Conservation (phyloP, 768 basidiomycete genomes). For the Russula sp. region DNA sequence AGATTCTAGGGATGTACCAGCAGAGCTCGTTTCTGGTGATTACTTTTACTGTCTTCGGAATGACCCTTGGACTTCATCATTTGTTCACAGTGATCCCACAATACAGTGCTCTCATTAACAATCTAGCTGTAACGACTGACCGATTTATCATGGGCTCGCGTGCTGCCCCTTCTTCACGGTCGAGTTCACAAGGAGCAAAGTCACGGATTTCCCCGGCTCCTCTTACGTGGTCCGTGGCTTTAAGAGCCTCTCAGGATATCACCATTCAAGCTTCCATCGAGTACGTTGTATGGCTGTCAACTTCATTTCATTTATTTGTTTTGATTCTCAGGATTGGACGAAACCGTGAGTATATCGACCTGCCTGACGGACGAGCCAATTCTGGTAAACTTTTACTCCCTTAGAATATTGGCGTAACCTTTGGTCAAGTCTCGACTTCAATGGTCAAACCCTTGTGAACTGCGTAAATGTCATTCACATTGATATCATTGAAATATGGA, state of each 20-base stretch:
- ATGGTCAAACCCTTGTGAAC: slow-evolving; percentile 65
- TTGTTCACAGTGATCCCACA: neutral
- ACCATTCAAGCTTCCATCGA: slow-evolving; percentile 12
- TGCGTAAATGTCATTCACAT: slow-evolving; percentile 37
- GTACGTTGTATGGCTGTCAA: neutral
- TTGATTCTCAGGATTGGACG: neutral
- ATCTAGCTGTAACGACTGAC: slow-evolving; percentile 1
- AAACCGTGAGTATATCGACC: neutral
- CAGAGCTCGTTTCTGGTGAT: slow-evolving; percentile 1
- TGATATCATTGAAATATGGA: slow-evolving; percentile 6
- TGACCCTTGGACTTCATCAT: neutral
- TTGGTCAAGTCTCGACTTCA: slow-evolving; percentile 2
- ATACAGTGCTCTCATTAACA: neutral
- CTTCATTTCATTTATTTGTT: neutral
- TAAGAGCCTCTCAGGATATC: slow-evolving; percentile 3
- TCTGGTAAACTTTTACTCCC: neutral
- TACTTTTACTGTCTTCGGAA: neutral
- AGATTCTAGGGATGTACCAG: neutral
- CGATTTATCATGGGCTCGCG: neutral
- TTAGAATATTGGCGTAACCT: slow-evolving; percentile 13
- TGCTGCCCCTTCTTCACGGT: neutral
- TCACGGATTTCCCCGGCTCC: neutral
- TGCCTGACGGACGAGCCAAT: neutral
- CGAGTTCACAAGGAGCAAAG: neutral
- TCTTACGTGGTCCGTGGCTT: neutral